These are phyloP conservation scores for Boletus rubescentipes DNA, from an alignment of 768 basidiomycete species.

Conservation along the genomic window DNA sequence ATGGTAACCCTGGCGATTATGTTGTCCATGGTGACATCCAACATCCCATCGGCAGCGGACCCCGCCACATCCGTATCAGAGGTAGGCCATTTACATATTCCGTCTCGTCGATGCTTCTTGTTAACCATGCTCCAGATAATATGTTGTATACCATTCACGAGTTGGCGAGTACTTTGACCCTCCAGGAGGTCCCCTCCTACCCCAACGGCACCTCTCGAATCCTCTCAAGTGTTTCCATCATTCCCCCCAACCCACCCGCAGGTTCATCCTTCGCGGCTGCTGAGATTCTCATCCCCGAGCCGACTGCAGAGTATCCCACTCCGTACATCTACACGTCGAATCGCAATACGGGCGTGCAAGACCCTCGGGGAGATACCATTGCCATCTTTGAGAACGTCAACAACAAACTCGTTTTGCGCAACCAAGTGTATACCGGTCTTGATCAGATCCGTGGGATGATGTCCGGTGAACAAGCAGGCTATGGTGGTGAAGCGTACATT, in stretches of 20 bases:
- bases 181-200: conserved; percentile 47
- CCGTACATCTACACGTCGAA: conserved; percentile 69
- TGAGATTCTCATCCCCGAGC: conserved; percentile 60
- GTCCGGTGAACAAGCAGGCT: conserved; percentile 44
- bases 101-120: not conserved
- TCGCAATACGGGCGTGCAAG: conserved; percentile 54
- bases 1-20: conserved; percentile 44
- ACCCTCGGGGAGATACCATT: conserved; percentile 60
- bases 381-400: conserved; percentile 55
- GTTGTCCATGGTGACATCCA: conserved; percentile 59
- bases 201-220: conserved; percentile 53
- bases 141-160: conserved; percentile 57
- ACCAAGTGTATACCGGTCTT: conserved; percentile 61
- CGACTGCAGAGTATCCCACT: conserved; percentile 44
- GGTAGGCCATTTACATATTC: conserved; percentile 19
- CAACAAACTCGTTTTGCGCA: conserved; percentile 40
- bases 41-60: conserved; percentile 63
- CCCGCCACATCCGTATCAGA: conserved; percentile 47
- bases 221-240: conserved; percentile 49
- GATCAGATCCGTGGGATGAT: conserved; percentile 68
- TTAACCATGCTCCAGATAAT: conserved; percentile 37
- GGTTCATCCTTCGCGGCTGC: conserved; percentile 48
- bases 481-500: conserved; percentile 50
- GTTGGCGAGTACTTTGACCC: conserved; percentile 53
- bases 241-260: conserved; percentile 42